Conservation (phyloP, 1,139 yeast species). For the Taphrina deformans region DNA sequence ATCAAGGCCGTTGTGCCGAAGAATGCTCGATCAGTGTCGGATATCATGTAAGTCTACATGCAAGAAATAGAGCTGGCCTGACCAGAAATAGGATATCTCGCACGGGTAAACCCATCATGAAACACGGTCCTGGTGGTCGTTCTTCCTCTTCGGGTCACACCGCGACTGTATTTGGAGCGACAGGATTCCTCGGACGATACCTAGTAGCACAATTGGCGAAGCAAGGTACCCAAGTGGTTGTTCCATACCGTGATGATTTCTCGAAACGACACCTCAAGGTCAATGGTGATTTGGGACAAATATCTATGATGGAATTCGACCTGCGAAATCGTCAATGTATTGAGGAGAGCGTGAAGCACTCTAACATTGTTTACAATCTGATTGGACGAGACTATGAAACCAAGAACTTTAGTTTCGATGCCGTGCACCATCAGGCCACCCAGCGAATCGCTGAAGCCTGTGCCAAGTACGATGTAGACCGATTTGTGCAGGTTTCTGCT, state of each 20-base stretch:
- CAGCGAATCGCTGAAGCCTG: conserved; percentile 75
- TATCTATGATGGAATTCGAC: conserved; percentile 67
- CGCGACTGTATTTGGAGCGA: conserved; percentile 83
- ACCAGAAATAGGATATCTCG: conserved; percentile 59
- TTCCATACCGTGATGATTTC: conserved; percentile 78
- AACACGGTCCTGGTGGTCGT: conserved; percentile 73
- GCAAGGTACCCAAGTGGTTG: conserved; percentile 76
- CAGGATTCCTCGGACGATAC: conserved; percentile 77
- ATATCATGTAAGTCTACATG: conserved; percentile 10
- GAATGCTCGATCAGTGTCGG: conserved; percentile 26
- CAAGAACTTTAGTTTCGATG: conserved; percentile 72
- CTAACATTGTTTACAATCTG: conserved; percentile 79
- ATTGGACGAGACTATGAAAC: conserved; percentile 77
- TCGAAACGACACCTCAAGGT: conserved; percentile 78
- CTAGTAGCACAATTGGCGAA: conserved; percentile 59
- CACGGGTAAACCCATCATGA: conserved; percentile 68
- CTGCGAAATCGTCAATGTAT: conserved; percentile 74
- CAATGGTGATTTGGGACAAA: conserved; percentile 84
- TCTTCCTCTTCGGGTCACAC: conserved; percentile 90
- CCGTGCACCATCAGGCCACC: conserved; percentile 76
- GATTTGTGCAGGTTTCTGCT: conserved; percentile 76
- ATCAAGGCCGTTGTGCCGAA: conserved; percentile 4
- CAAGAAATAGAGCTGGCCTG: background rate
- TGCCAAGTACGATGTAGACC: conserved; percentile 69
- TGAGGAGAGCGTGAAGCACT: conserved; percentile 74